Percentiles rank a stretch among this genome's conserved stretches.
Evolutionary conservation across 106 monocot species (phyloP).

Genomic region (Dioscorea dumetorum): DNA sequence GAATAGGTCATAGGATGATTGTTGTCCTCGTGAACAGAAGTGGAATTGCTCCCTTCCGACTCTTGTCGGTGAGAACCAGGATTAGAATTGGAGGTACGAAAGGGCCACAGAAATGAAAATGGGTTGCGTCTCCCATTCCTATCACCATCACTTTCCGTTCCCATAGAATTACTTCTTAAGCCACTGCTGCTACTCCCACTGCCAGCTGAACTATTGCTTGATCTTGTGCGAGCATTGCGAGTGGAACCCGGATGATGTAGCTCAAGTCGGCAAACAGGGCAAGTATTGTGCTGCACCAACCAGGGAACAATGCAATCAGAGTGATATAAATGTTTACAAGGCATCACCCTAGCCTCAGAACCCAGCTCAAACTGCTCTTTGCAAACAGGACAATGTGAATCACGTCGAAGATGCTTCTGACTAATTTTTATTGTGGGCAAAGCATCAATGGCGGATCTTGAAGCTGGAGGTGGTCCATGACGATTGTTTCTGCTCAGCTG

Average conservation of each 20-base stretch:
- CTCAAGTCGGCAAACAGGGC: conserved; percentile 76
- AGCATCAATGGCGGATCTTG: conserved; percentile 60
- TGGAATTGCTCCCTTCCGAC: conserved; percentile 13
- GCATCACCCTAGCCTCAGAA: conserved; percentile 64
- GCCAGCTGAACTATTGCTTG: conserved; percentile 8
- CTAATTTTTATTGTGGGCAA: conserved; percentile 70
- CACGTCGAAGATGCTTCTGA: conserved; percentile 58
- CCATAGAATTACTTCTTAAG: background rate
- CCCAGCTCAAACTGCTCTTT: conserved; percentile 84
- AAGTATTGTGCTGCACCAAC: conserved; percentile 84
- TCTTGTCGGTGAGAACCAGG: conserved; percentile 7
- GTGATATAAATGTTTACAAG: conserved; percentile 86
- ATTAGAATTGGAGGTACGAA: conserved; percentile 34
- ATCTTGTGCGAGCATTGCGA: conserved; percentile 5
- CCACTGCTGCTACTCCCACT: conserved; percentile 8
- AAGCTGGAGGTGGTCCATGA: conserved; percentile 65
- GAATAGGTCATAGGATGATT: conserved; percentile 41
- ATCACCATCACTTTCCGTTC: conserved; percentile 12
- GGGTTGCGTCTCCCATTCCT: conserved; percentile 38
- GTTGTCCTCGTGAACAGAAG: conserved; percentile 24
- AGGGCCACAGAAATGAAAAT: conserved; percentile 64
- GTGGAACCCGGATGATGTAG: conserved; percentile 30
- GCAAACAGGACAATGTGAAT: conserved; percentile 84
- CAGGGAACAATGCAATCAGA: conserved; percentile 83
- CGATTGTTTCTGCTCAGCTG: conserved; percentile 28